phyloP scores from a whole-genome alignment of 2,329 filamentous ascomycete genomes.

The Zopfia rhizophila region DNA sequence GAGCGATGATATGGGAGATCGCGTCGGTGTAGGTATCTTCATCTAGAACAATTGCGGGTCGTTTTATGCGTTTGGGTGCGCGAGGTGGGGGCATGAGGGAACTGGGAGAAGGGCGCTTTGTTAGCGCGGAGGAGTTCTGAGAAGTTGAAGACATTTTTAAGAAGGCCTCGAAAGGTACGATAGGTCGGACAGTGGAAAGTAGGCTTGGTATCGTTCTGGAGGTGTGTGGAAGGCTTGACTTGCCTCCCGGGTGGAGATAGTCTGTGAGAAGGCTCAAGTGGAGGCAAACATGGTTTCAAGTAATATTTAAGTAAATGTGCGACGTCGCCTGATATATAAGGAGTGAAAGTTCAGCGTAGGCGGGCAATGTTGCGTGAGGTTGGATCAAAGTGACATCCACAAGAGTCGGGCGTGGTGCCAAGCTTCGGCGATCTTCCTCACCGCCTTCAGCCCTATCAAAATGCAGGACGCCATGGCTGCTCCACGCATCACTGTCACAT shows the following conservation, averaged over 20 bases:
- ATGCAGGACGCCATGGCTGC: not conserved
- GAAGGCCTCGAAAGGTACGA: not conserved
- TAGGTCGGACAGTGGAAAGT: too few relatives aligned
- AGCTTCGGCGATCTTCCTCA: conserved; percentile 32
- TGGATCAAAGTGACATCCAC: too few relatives aligned
- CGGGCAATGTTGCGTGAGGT: too few relatives aligned
- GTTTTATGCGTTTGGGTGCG: conserved; percentile 86
- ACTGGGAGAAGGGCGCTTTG: conserved; percentile 72
- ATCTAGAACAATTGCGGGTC: conserved; percentile 86
- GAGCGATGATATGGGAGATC: conserved; percentile 91
- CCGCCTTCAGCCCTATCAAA: conserved; percentile 45
- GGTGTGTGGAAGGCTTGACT: too few relatives aligned
- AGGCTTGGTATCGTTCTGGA: too few relatives aligned
- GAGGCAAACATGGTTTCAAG: too few relatives aligned
- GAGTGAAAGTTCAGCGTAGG: too few relatives aligned
- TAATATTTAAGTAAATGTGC: too few relatives aligned
- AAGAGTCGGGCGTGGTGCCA: too few relatives aligned
- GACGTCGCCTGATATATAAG: too few relatives aligned
- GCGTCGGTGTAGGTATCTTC: conserved; percentile 94
- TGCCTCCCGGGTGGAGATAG: too few relatives aligned
- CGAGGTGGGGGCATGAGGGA: conserved; percentile 91
- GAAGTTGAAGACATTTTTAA: conserved; percentile 13
- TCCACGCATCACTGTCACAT: conserved; percentile 12
- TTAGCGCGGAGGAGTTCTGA: conserved; percentile 66
- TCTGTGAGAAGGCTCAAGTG: too few relatives aligned